Conservation (phyloP, 2,329 filamentous ascomycete genomes). For the Neospermospora avenae region DNA sequence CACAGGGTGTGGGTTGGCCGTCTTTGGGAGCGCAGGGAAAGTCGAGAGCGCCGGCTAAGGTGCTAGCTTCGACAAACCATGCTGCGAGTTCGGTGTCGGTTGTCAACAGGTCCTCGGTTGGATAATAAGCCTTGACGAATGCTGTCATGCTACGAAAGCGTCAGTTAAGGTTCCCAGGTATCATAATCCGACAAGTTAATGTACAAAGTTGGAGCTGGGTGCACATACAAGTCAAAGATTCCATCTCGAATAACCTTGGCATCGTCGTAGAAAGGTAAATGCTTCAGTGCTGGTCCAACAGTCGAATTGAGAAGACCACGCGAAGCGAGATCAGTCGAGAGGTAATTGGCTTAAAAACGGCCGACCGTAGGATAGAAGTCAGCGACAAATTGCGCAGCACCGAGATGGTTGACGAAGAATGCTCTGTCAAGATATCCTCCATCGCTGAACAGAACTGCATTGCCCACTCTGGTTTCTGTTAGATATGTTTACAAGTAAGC, state of each 20-base stretch:
- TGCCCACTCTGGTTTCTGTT: constrained; percentile 5
- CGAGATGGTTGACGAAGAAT: constrained; percentile 15
- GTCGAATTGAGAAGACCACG: constrained; percentile 41
- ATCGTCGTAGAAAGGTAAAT: constrained; percentile 46
- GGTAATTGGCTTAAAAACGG: constrained; percentile 40
- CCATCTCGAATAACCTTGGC: constrained; percentile 37
- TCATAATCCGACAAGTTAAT: neutral
- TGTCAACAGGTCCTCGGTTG: constrained; percentile 32
- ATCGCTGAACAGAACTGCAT: constrained; percentile 12
- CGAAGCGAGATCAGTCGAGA: constrained; percentile 37
- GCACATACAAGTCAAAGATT: constrained; percentile 36
- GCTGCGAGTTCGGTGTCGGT: constrained; percentile 42
- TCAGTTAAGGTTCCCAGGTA: neutral
- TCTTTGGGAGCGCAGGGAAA: constrained; percentile 37
- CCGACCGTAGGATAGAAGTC: constrained; percentile 26
- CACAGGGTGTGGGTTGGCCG: constrained; percentile 38
- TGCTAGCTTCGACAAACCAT: constrained; percentile 43
- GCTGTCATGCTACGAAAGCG: constrained; percentile 30
- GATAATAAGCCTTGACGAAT: constrained; percentile 46
- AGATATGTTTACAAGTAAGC: neutral
- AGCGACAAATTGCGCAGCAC: constrained; percentile 7
- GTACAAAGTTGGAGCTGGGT: neutral
- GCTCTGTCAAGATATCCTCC: constrained; percentile 19
- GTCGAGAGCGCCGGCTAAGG: constrained; percentile 38
- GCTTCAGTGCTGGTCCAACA: constrained; percentile 38